Base-by-base conservation (phyloP, 2,329 filamentous ascomycete species). In the Xylaria digitata region DNA sequence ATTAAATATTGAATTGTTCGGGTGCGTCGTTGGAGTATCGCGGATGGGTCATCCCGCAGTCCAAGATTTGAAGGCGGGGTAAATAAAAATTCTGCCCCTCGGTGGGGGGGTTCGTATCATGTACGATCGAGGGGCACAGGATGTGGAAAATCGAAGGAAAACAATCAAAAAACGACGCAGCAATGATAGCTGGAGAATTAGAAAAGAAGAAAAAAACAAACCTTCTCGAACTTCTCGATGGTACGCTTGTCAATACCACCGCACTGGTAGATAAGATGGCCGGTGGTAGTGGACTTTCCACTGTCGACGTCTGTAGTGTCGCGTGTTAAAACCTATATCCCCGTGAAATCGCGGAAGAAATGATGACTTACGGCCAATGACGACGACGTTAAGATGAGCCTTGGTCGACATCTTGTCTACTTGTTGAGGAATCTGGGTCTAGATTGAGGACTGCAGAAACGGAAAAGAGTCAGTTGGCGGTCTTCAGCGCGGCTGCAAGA, bases 141-240 rank as follows among this genome's bases (percentile, higher is more conserved):
- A 59, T 42, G 49, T 49, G 15, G 21, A 21, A 65, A 59, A 49
- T 26, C 9, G 11, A 46, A 17, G 68, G 63, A 61, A 59, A 66
- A 71, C 71, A 72, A 73, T 45, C 43, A 72, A 69, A 65, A 73
- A 70, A 73, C 73, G 72, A 70, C 71, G 68, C 75, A 71, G 56
- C n/a, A 11, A 46, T 7, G 17, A 43, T 48, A 53, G 11, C 26
- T 32, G 49, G 49, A 2, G 13, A 45, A 32, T 21, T 13, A 13
- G 7, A 11, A 37, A 3, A 40, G 15, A 50, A 34, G n/a, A 37
- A 8, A 72, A 61, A 61, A 68, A 82, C 89, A 83, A 85, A 96
- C 94, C 93, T 99, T 99, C 94, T 99, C 96, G 91, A 99, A 99
- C 92, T 99, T 99, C 92, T 99, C 96, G 84, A 99, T 99, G 85